Evolutionary conservation across 805 yeast genomes (phyloP), one percentile per base, ranked within the genome.

Genomic region (Yarrowia divulgata): DNA sequence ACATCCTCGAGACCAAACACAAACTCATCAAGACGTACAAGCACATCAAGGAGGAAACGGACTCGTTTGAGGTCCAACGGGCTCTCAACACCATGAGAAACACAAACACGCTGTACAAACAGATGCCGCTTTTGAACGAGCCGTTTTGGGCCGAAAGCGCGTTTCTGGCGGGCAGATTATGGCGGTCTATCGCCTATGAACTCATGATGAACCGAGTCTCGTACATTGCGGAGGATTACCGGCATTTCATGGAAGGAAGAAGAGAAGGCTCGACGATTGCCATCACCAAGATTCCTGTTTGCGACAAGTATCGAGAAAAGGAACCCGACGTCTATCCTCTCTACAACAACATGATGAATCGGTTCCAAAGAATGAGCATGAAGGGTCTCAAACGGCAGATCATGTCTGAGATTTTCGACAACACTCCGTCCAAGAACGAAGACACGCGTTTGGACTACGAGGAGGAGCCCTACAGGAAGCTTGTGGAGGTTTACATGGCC

Each of bases 81-180:
- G 32, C n/a, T 10, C 42, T 57, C 34, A 14, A 57, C 39, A 29
- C 9, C 16, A n/a, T 40, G 29, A 16, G 64, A 42, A 57, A 57
- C 49, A 29, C 39, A 9, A 2, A 32, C 12, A 42, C 37, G 23
- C n/a, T 40, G n/a, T 57, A 57, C 49, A 57, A 57, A 43, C 64
- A 34, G 29, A 42, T 57, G 64, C 64, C 64, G n/a, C n/a, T 57
- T 1, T 2, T 57, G 29, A 13, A 16, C 23, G 64, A 57, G 39
- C 64, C 64, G 6, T 57, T 42, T 14, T 57, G 64, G 64, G 64
- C 49, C 12, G 64, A 57, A 29, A 42, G 49, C 7, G 49, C 50
- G 2, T 57, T 29, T 8, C 0, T 57, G 8, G 49, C 40, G 5
- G 64, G 64, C 13, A 14, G 64, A 2, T 1, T 35, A 16, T 57